phyloP scores from a whole-genome alignment of 2,329 filamentous ascomycete species.

The Ascochyta lentis region DNA sequence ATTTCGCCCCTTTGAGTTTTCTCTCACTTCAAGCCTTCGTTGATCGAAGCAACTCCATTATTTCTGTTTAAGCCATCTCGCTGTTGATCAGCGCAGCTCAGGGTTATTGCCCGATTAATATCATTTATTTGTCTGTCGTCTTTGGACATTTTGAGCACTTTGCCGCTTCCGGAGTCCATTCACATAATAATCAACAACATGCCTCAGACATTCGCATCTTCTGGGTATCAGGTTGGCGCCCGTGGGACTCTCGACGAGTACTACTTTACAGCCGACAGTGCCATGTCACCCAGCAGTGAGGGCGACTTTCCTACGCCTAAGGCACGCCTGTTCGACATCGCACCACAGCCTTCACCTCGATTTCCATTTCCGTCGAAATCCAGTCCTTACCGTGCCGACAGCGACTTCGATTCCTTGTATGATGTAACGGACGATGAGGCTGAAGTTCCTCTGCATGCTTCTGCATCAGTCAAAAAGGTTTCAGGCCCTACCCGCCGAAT shows the following conservation, averaged over 20 bases:
- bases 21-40: slow-evolving; percentile 48
- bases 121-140: slow-evolving; percentile 33
- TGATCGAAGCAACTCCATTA: slow-evolving; percentile 53
- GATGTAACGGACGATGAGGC: slow-evolving; percentile 82
- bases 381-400: slow-evolving; percentile 63
- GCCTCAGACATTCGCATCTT: slow-evolving; percentile 55
- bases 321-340: slow-evolving; percentile 65
- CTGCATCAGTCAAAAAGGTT: slow-evolving; percentile 58
- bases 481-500: slow-evolving; percentile 48
- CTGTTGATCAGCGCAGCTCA: slow-evolving; percentile 54
- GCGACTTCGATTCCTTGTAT: slow-evolving; percentile 86
- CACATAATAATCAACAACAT: slow-evolving; percentile 50
- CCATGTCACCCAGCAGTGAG: slow-evolving; percentile 53
- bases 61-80: slow-evolving; percentile 27
- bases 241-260: slow-evolving; percentile 68
- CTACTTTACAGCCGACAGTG: slow-evolving; percentile 49
- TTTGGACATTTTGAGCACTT: slow-evolving; percentile 25
- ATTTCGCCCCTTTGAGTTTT: slow-evolving; percentile 43
- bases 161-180: slow-evolving; percentile 23
- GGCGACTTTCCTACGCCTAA: slow-evolving; percentile 75
- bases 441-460: slow-evolving; percentile 58
- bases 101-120: slow-evolving; percentile 49
- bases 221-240: slow-evolving; percentile 55
- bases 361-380: slow-evolving; percentile 57
- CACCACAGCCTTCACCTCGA: slow-evolving; percentile 55